Percentiles rank a stretch among this genome's conserved stretches.
Evolutionary conservation across 176 grass and related monocot genomes (phyloP).

Genomic region (Zoysia japonica): DNA sequence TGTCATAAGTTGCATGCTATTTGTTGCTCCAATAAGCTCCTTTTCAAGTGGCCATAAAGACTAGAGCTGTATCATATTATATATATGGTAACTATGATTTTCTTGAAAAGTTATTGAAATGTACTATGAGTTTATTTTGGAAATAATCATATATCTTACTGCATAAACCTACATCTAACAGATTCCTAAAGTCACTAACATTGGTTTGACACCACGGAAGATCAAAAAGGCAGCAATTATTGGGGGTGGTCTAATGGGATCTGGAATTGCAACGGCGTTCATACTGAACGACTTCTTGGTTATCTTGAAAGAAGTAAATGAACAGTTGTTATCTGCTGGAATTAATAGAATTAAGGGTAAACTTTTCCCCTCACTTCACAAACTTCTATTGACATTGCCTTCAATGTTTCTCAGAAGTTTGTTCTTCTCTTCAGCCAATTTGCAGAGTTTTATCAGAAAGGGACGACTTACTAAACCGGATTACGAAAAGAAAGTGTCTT

Average conservation of each 20-base stretch:
- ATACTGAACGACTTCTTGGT: slow-evolving; percentile 63
- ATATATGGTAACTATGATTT: slow-evolving; percentile 1
- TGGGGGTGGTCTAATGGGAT: slow-evolving; percentile 78
- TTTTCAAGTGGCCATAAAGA: neutral
- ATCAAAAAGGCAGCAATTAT: slow-evolving; percentile 73
- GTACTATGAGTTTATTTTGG: neutral
- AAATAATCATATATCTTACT: slow-evolving; percentile 18
- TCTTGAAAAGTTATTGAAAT: slow-evolving; percentile 6
- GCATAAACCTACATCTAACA: slow-evolving; percentile 36
- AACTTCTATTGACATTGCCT: slow-evolving; percentile 18
- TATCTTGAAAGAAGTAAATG: slow-evolving; percentile 85
- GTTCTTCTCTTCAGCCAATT: slow-evolving; percentile 60
- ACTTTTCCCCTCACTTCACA: neutral
- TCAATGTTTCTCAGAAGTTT: slow-evolving; percentile 23
- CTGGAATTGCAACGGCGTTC: slow-evolving; percentile 84
- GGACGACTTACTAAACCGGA: slow-evolving; percentile 60
- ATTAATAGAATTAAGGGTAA: slow-evolving; percentile 81
- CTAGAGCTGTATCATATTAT: neutral
- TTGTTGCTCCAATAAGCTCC: neutral
- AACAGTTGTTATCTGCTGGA: slow-evolving; percentile 54
- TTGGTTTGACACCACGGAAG: slow-evolving; percentile 63
- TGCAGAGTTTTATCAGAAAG: slow-evolving; percentile 66
- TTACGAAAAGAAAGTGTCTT: slow-evolving; percentile 61
- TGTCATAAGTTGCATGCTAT: neutral
- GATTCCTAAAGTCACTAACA: slow-evolving; percentile 70